These are phyloP conservation scores for Brasilioporus rufonigricans DNA, from an alignment of 768 basidiomycete genomes.

Conservation along the genomic window DNA sequence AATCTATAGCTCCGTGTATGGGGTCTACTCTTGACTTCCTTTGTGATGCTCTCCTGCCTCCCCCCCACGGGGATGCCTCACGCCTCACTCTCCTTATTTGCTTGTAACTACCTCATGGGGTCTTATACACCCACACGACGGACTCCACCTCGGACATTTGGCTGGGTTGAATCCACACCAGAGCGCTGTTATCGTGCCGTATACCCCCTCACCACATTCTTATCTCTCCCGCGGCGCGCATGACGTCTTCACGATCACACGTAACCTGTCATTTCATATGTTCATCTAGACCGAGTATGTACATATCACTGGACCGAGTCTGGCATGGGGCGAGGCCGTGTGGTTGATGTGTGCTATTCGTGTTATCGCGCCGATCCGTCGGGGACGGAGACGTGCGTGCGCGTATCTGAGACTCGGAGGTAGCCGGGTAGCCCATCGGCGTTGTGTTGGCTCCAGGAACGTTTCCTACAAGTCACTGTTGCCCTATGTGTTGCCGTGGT, in stretches of 20 bases:
- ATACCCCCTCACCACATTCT: constrained; percentile 5
- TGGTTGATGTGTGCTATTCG: too few species aligned
- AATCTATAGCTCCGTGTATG: constrained; percentile 44
- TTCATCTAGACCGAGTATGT: background rate
- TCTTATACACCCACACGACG: background rate
- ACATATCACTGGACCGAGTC: background rate
- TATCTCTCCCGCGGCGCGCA: background rate
- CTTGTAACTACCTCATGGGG: constrained; percentile 4
- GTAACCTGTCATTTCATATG: background rate
- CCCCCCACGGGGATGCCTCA: background rate
- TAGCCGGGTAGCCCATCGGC: too few species aligned
- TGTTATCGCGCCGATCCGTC: too few species aligned
- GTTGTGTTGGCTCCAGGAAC: too few species aligned
- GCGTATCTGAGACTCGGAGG: too few species aligned
- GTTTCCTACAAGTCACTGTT: too few species aligned
- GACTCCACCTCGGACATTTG: background rate
- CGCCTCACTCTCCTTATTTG: constrained; percentile 4
- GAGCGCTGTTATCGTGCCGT: constrained; percentile 4
- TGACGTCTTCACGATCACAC: background rate
- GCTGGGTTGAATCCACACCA: background rate
- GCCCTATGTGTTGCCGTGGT: too few species aligned
- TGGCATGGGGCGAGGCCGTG: too few species aligned
- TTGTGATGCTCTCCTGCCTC: background rate
- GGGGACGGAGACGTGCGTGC: too few species aligned
- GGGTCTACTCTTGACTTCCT: background rate